Conservation (phyloP, 176 grass and related monocot species). For the Musa troglodytarum region DNA sequence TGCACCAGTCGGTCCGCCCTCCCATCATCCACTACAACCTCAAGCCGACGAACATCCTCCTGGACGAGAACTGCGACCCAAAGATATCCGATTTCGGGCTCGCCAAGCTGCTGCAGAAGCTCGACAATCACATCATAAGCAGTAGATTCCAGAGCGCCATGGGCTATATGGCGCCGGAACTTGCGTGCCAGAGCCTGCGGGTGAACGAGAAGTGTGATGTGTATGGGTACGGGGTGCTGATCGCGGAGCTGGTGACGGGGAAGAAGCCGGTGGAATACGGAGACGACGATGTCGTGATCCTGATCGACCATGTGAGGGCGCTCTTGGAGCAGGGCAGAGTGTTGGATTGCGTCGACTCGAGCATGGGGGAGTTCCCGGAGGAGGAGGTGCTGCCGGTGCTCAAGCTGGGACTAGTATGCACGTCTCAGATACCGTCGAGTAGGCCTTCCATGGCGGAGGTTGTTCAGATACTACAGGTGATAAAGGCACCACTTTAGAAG, state of each 20-base stretch:
- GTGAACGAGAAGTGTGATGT: slow-evolving; percentile 98
- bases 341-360: slow-evolving; percentile 63
- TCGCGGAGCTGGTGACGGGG: slow-evolving; percentile 79
- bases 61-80: slow-evolving; percentile 65
- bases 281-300: slow-evolving; percentile 77
- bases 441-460: slow-evolving; percentile 90
- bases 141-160: slow-evolving; percentile 61
- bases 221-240: slow-evolving; percentile 79
- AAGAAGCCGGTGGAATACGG: slow-evolving; percentile 59
- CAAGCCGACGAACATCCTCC: slow-evolving; percentile 88
- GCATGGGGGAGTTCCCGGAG: slow-evolving; percentile 65
- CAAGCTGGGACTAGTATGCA: slow-evolving; percentile 87
- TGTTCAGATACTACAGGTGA: slow-evolving; percentile 97
- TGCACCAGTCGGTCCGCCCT: slow-evolving; percentile 85
- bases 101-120: slow-evolving; percentile 47
- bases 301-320: slow-evolving; percentile 61
- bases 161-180: slow-evolving; percentile 85
- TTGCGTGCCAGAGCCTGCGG: slow-evolving; percentile 81
- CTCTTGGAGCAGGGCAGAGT: slow-evolving; percentile 58
- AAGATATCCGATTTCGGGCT: slow-evolving; percentile 77
- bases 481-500: slow-evolving; percentile 46
- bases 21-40: slow-evolving; percentile 93
- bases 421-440: slow-evolving; percentile 89
- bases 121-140: slow-evolving; percentile 35
- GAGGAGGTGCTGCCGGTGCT: slow-evolving; percentile 94